These are phyloP conservation scores for Allomyces macrogynus DNA, from an alignment of 192 early-diverging fungal genomes.

Conservation along the genomic window DNA sequence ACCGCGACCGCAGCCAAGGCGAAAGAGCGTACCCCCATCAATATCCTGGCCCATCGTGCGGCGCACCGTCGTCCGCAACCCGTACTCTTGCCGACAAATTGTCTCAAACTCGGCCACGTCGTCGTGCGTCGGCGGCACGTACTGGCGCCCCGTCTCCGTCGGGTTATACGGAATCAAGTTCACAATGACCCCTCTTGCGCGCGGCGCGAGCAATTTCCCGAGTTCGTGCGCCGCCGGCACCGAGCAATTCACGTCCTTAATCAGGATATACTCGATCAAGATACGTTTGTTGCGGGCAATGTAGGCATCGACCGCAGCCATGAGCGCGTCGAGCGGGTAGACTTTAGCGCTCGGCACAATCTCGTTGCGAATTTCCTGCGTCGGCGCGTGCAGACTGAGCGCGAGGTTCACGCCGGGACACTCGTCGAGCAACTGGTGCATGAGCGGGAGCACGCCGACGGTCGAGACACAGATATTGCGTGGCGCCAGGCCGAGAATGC, in stretches of 20 bases:
- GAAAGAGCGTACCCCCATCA: not conserved
- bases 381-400: constrained; percentile 66
- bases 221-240: not conserved
- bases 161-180: not conserved
- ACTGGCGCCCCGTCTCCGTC: not conserved
- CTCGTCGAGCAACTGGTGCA: not conserved
- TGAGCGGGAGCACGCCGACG: constrained; percentile 2
- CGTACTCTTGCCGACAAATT: not conserved
- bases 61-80: not conserved
- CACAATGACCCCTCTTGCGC: not conserved
- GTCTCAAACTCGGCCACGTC: not conserved
- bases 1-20: no score
- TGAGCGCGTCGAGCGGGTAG: constrained; percentile 46
- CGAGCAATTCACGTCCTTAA: not conserved
- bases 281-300: not conserved
- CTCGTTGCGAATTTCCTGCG: constrained; percentile 45
- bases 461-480: constrained; percentile 1
- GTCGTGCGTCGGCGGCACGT: not conserved
- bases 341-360: constrained; percentile 75
- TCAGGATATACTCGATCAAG: not conserved
- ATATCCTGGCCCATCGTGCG: not conserved
- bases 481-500: not conserved
- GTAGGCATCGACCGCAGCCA: constrained; percentile 45
- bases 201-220: not conserved
- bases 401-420: constrained; percentile 40